Conservation (phyloP, 2,329 filamentous ascomycete genomes). For the Curvularia eragrostidis region DNA sequence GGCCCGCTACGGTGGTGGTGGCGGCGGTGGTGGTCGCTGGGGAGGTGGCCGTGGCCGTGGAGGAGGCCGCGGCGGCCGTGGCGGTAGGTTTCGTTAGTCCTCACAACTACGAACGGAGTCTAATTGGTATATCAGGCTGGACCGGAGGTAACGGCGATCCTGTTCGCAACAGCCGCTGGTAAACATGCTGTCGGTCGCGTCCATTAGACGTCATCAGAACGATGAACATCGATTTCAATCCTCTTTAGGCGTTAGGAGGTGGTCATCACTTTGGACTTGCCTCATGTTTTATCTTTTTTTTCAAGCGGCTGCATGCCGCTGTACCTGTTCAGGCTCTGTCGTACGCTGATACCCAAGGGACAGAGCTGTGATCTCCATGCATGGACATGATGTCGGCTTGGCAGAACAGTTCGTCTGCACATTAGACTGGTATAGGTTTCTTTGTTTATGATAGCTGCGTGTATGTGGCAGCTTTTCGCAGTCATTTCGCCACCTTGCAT, state of each 20-base stretch:
- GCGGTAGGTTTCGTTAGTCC: slow-evolving; percentile 47
- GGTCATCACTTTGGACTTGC: slow-evolving; percentile 19
- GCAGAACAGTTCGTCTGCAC: slow-evolving; percentile 19
- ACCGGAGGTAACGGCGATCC: slow-evolving; percentile 50
- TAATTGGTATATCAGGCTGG: slow-evolving; percentile 40
- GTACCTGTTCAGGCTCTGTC: slow-evolving; percentile 24
- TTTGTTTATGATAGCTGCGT: slow-evolving; percentile 18
- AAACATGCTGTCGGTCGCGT: slow-evolving; percentile 19
- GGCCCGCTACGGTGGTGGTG: slow-evolving; percentile 87
- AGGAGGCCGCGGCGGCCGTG: slow-evolving; percentile 65
- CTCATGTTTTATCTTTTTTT: slow-evolving; percentile 19
- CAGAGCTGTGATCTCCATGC: slow-evolving; percentile 27
- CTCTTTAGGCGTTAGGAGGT: slow-evolving; percentile 29
- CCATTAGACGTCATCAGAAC: slow-evolving; percentile 10
- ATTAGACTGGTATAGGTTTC: slow-evolving; percentile 42
- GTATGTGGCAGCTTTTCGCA: slow-evolving; percentile 9
- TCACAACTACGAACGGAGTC: slow-evolving; percentile 7
- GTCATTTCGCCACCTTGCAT: slow-evolving; percentile 30
- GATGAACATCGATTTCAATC: slow-evolving; percentile 19
- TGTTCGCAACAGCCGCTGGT: slow-evolving; percentile 52
- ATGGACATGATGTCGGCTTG: slow-evolving; percentile 13
- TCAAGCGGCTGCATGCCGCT: slow-evolving; percentile 11
- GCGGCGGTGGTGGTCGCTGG: slow-evolving; percentile 73
- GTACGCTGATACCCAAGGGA: slow-evolving; percentile 44
- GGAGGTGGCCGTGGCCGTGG: slow-evolving; percentile 73